Evolutionary conservation across 495 filamentous ascomycete species (phyloP), one percentile per base, ranked within the genome.

Genomic region (Penicillium cosmopolitanum): DNA sequence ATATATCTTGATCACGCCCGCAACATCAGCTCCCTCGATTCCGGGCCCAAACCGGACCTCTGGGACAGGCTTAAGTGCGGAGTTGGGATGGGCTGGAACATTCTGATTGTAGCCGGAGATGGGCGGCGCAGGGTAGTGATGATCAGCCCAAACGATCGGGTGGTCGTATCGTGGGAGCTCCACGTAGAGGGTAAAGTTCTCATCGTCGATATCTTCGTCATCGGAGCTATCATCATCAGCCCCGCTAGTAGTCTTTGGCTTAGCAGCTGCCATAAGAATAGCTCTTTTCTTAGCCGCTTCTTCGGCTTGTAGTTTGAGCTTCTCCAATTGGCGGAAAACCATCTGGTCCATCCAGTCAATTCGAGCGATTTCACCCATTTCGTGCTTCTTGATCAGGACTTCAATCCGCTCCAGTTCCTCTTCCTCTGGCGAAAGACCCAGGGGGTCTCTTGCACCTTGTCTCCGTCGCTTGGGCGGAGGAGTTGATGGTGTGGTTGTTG

Each of bases 101-200:
- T 84, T 83, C 52, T 88, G 84, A 21, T 85, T 74, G 56, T 89
- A 81, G 2, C 86, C 84, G 11, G 91, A 93, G 31, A 95, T 81
- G 0, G 91, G 89, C 0, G 93, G 91, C 6, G 93, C 82, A 4
- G 89, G 82, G 66, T 99, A 99, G 71, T 97, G 90, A 58, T 94
- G 86, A 73, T 99, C 95, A 5, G 90, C 88, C 79, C 95, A 99
- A 35, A 97, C 92, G 38, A 99, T 86, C 3, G 96, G 92, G 66
- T 97, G 96, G 70, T 99, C 94, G 65, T 96, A 99, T 12, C 92
- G 87, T 8, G 93, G 95, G 54, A 99, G 86, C 56, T 98, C 96
- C 55, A 99, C 83, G 62, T 93, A 90, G 23, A 99, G 82, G 42
- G 82, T 82, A 65, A 92, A 96, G 57, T 81, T 82, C 48, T 84